phyloP scores from a whole-genome alignment of 169 alveolate genomes.

The Perkinsus olseni region DNA sequence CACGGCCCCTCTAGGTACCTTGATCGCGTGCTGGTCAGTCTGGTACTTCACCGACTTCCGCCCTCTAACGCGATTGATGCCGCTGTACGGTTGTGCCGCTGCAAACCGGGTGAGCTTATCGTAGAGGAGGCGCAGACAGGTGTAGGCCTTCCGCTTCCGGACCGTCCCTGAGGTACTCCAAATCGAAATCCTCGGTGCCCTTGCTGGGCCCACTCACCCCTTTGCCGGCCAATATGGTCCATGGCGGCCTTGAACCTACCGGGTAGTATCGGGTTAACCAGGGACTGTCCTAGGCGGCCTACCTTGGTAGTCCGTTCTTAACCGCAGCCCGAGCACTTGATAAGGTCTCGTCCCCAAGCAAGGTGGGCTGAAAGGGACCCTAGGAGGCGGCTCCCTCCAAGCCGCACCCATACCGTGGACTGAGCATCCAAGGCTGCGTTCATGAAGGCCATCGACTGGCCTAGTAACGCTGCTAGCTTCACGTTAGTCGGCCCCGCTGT shows the following conservation, averaged over 20 bases:
- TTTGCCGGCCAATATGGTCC: neutral
- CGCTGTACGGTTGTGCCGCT: neutral
- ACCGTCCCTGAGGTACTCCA: neutral
- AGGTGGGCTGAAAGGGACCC: neutral
- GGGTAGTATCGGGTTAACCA: neutral
- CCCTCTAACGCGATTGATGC: neutral
- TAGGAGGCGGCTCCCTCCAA: neutral
- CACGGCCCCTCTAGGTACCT: neutral
- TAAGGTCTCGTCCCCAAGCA: neutral
- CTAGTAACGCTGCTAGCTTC: neutral
- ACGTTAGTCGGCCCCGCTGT: constrained; percentile 1
- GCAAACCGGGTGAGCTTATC: neutral
- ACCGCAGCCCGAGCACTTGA: neutral
- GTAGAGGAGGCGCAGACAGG: neutral
- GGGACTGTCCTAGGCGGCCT: neutral
- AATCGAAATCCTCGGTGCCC: neutral
- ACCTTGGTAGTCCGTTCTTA: neutral
- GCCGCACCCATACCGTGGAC: neutral
- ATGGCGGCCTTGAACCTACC: neutral
- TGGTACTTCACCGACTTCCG: neutral
- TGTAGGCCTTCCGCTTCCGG: neutral
- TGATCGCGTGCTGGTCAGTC: neutral
- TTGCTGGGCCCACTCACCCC: neutral
- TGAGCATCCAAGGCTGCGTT: neutral
- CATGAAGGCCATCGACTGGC: neutral